Conservation (phyloP, 768 basidiomycete species). For the Naematelia aurantialba region DNA sequence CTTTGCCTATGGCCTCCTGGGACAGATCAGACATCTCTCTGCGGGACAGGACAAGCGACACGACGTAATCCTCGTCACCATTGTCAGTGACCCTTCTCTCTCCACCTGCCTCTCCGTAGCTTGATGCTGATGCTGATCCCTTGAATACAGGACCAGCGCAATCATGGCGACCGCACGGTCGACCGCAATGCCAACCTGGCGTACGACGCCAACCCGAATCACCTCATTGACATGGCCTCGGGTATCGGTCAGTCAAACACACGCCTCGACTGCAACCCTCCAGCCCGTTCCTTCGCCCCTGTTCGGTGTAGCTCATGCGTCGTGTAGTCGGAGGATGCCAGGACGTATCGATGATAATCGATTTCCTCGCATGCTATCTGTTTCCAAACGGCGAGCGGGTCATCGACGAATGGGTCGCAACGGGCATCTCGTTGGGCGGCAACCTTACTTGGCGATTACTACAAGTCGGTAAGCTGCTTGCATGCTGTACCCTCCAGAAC, state of each 20-base stretch:
- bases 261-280: not conserved
- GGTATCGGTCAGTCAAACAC: slow-evolving; percentile 51
- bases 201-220: slow-evolving; percentile 52
- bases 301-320: not conserved
- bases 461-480: slow-evolving; percentile 54
- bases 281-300: not conserved
- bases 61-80: slow-evolving; percentile 56
- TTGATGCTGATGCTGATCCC: not conserved
- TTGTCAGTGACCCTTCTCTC: slow-evolving; percentile 49
- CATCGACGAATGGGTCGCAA: slow-evolving; percentile 66
- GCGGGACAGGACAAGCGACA: slow-evolving; percentile 22
- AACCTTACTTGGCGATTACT: slow-evolving; percentile 76
- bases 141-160: slow-evolving; percentile 57
- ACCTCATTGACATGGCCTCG: slow-evolving; percentile 59
- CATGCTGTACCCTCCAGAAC: too few relatives aligned
- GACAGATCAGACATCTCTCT: slow-evolving; percentile 29
- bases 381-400: slow-evolving; percentile 64
- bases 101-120: not conserved
- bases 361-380: slow-evolving; percentile 69
- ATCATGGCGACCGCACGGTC: slow-evolving; percentile 56
- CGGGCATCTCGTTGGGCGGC: slow-evolving; percentile 74
- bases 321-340: slow-evolving; percentile 61
- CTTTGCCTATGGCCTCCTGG: slow-evolving; percentile 50
- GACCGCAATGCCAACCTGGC: slow-evolving; percentile 51
- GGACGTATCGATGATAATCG: slow-evolving; percentile 76